These are phyloP conservation scores for Puccinia coronata DNA, from an alignment of 1,284 basidiomycete species.

Conservation along the genomic window DNA sequence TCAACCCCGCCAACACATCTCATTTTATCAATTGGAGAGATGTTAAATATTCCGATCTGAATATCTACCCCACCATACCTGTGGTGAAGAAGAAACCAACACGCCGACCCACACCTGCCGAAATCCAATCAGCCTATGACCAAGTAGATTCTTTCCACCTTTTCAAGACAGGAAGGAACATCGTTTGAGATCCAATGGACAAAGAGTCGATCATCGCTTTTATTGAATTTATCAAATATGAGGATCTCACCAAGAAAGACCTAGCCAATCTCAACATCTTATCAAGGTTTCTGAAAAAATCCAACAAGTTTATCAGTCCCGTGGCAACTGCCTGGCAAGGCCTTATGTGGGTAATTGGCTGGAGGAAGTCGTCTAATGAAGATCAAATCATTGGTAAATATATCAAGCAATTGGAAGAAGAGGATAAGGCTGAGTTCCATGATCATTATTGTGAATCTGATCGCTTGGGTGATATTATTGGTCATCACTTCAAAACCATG, in stretches of 20 bases:
- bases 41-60: background rate
- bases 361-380: background rate
- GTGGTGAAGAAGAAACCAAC: background rate
- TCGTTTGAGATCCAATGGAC: background rate
- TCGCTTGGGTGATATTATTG: background rate
- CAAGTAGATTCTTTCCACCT: background rate
- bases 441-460: background rate
- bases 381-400: constrained; percentile 12
- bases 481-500: background rate
- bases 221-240: background rate
- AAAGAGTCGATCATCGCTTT: background rate
- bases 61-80: background rate
- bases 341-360: background rate
- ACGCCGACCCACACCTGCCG: background rate
- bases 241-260: background rate
- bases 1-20: background rate
- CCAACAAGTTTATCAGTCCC: background rate
- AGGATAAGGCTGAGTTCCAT: background rate
- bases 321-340: too few species aligned
- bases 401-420: background rate
- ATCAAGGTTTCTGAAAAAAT: background rate
- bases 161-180: background rate
- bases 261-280: background rate
- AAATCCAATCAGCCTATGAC: background rate
- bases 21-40: background rate